Conservation (phyloP, 768 basidiomycete species). For the Dentipellis fragilis region DNA sequence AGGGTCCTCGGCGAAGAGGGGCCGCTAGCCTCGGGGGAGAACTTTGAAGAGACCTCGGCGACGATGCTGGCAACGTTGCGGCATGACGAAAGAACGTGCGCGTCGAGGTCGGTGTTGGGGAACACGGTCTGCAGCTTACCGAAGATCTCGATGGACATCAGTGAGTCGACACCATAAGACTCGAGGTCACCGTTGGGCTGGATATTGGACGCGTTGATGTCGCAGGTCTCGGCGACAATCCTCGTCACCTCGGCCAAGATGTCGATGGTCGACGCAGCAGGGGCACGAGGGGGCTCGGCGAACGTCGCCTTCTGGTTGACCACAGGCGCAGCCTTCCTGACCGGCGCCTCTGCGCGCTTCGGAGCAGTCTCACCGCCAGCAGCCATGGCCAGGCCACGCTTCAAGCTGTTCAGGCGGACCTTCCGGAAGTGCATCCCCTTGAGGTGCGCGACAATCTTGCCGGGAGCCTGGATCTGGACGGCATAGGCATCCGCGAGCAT, state of each 20-base stretch:
- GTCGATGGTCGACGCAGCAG: slow-evolving; percentile 1
- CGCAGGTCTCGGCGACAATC: slow-evolving; percentile 34
- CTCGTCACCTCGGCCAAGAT: slow-evolving; percentile 22
- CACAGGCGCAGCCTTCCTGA: not conserved
- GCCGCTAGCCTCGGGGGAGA: not conserved
- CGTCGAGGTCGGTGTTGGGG: slow-evolving; percentile 21
- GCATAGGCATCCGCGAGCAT: slow-evolving; percentile 45
- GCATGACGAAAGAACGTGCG: slow-evolving; percentile 25
- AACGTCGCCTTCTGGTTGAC: slow-evolving; percentile 1
- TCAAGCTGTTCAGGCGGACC: slow-evolving; percentile 40
- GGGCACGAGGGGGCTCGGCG: not conserved
- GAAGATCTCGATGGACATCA: slow-evolving; percentile 25
- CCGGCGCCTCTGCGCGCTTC: not conserved
- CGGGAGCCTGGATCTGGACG: slow-evolving; percentile 26
- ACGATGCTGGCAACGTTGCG: slow-evolving; percentile 28
- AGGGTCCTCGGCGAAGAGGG: slow-evolving; percentile 1
- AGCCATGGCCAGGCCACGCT: slow-evolving; percentile 31
- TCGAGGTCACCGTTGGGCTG: slow-evolving; percentile 8
- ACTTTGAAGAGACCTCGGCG: slow-evolving; percentile 3
- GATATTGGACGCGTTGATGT: slow-evolving; percentile 14
- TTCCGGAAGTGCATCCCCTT: slow-evolving; percentile 52
- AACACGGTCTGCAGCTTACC: slow-evolving; percentile 27
- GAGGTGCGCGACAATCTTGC: slow-evolving; percentile 41
- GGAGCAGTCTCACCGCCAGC: slow-evolving; percentile 10
- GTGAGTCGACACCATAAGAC: slow-evolving; percentile 19